Base-by-base conservation (phyloP, 805 yeast genomes). In the Isabelozyma gotoi region DNA sequence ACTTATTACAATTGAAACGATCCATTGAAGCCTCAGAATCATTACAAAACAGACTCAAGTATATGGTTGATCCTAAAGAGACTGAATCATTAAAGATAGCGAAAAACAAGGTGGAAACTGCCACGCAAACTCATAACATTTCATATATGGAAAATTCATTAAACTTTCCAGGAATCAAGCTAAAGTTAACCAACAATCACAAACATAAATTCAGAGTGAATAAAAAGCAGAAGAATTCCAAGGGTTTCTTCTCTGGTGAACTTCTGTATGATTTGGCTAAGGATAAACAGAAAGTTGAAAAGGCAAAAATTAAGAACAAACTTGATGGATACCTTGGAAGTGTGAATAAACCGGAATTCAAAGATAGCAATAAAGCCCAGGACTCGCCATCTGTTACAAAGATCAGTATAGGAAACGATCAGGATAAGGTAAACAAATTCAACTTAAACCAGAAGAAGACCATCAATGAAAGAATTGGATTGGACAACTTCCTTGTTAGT, bases 41-140 rank as follows among this genome's bases (percentile, higher is more conserved):
- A 5, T 49, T 70, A 33, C 67, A 68, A 41, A 47, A 53, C 19
- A 51, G 65, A 43, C 54, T 68, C 36, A 70, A 64, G 50, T 68
- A 68, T 39, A 70, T 65, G 71, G 57, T 67, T 5, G 60, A 72
- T 44, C 76, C 77, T 0, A 56, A 61, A 35, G 76, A 72, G 47
- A 68, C 76, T 3, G 41, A 45, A 3, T 62, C 68, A 3, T 24
- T 48, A 3, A 31, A 43, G 20, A 45, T 29, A 29, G 18, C 29
- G 20, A 33, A 39, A 18, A 65, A 63, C 39, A 59, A 58, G 43
- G 74, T 71, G 4, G 76, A 72, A 43, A 62, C 71, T 1, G 43
- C 71, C 7, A 72, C 77, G 5, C 77, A 72, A 48, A 72, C 77
- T 2, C 69, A 62, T 39, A 63, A 65, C 43, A 29, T 48, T 24